Base-by-base conservation (phyloP, 495 filamentous ascomycete genomes). In the Neurospora sp. region DNA sequence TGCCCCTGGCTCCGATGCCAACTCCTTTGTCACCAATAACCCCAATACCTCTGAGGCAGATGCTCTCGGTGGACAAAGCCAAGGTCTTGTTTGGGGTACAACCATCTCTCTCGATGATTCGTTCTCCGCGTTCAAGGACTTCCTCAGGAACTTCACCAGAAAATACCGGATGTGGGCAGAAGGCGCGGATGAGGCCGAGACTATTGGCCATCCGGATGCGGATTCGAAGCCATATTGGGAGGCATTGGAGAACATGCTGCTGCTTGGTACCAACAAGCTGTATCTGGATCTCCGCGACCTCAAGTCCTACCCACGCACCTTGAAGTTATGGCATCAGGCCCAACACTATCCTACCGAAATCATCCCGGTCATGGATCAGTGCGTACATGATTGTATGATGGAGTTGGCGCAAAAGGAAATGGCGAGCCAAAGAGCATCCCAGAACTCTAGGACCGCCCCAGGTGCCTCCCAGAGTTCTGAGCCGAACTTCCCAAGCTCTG, bases 271-370 rank as follows among this genome's bases (percentile, higher is more conserved):
- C 59, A 92, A 88, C 59, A 90, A 91, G 74, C 86, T 98, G 69
- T 97, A 97, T 78, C 84, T 99, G 10, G 94, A 99, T 81, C 89
- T 91, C 69, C 89, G 88, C 72, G 97, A 98, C 77, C 88, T 99
- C 74, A 97, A 95, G 80, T 87, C 94, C 35, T 99, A 97, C 82
- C 96, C 96, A 3, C 89, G 93, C 10, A 98, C 96, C 0, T 83
- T 91, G 74, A 97, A 98, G 81, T 85, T 99, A 71, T 99, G 94
- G 93, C 93, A 97, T 80, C 96, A 98, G 79, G 85, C 94, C 69
- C 93, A 94, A 75, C 90, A 91, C 31, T 98, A 98, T 77, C 96
- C 96, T 0, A 92, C 93, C 76, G 96, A 99, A 85, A 94, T 98
- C 72, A 91, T 99, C 73, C 94, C 94, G 2, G 85, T 99, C 69